phyloP scores from a whole-genome alignment of 768 basidiomycete genomes.

The Podaxis carcinomalis region DNA sequence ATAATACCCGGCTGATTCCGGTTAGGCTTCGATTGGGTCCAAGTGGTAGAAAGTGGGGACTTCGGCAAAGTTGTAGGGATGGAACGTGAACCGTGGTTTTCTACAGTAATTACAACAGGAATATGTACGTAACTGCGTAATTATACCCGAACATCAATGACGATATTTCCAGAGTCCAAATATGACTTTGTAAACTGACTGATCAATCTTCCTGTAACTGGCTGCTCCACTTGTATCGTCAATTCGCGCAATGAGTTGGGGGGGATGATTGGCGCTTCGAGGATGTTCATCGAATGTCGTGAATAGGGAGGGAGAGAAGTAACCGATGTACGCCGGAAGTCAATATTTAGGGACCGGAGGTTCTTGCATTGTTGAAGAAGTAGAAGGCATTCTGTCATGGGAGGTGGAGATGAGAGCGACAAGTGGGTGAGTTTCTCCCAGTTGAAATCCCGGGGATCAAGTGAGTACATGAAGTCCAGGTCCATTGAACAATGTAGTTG shows the following conservation, averaged over 20 bases:
- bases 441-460: background rate
- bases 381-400: background rate
- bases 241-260: background rate
- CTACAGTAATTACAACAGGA: background rate
- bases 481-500: conserved; percentile 5
- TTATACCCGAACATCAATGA: background rate
- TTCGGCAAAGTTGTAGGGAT: background rate
- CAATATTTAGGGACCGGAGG: background rate
- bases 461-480: background rate
- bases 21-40: background rate
- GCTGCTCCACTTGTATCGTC: background rate
- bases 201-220: background rate
- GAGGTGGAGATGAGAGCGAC: background rate
- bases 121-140: background rate
- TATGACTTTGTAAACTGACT: background rate
- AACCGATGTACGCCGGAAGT: background rate
- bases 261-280: background rate
- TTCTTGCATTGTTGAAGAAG: background rate
- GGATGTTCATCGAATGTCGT: background rate
- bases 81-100: background rate
- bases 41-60: background rate
- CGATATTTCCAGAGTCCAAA: background rate
- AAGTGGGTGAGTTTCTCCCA: background rate
- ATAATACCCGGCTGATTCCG: background rate
- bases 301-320: background rate